Evolutionary conservation across 1,139 yeast species (phyloP), one percentile per base, ranked within the genome.

Genomic region (Suhomyces choctaworum): DNA sequence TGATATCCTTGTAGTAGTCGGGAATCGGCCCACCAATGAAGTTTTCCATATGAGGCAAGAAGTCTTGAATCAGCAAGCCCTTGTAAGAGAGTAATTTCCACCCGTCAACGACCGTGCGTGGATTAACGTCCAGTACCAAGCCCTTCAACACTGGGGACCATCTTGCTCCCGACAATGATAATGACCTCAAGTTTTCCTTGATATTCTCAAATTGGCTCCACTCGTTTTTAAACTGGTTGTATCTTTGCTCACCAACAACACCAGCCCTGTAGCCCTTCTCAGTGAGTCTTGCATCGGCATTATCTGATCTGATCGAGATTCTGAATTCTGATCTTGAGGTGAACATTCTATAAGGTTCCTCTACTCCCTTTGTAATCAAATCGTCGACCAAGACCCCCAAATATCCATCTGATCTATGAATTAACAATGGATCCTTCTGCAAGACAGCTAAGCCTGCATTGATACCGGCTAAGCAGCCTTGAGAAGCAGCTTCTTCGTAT

Each of bases 401-500:
- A 52, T 87, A 90, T 0, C 96, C 97, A 54, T 89, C 94, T 1
- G 88, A 74, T 43, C 99, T 68, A 12, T 78, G 71, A 13, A 94
- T 52, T 22, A 68, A 65, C 42, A 92, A 61, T 1, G 79, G 75
- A 0, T 66, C 69, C 25, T 66, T 66, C 0, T 58, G 51, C 32
- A 57, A 51, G 14, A 60, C 51, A 0, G 76, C 52, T 16, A 82
- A 66, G 0, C 90, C 92, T 0, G 98, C 97, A 56, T 94, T 94
- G 25, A 90, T 83, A 5, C 99, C 99, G 1, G 99, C 98, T 32
- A 94, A 64, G 39, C 90, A 74, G 1, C 99, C 99, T 55, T 92
- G 98, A 0, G 97, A 82, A 2, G 97, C 96, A 0, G 99, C 99
- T 57, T 94, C 99, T 62, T 94, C 99, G 51, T 94, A 94, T 0